Conservation (phyloP, 768 basidiomycete species). For the Macrolepiota fuliginosa region DNA sequence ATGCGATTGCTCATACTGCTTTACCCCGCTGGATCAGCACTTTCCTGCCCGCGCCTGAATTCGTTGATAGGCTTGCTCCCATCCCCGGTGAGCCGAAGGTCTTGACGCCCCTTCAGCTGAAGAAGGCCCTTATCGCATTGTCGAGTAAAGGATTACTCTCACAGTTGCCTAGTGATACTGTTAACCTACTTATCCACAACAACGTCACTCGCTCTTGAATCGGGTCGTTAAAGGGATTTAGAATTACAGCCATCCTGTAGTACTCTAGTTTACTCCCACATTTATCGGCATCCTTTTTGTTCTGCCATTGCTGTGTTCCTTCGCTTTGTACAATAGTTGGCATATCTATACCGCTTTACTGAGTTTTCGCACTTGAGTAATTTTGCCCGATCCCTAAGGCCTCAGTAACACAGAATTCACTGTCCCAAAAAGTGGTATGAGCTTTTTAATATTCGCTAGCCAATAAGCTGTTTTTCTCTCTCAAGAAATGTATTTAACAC, state of each 20-base stretch:
- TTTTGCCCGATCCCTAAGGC: background rate
- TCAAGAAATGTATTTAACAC: too few relatives aligned
- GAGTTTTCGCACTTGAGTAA: background rate
- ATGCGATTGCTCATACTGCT: slow-evolving; percentile 50
- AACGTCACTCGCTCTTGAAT: slow-evolving; percentile 50
- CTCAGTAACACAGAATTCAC: too few relatives aligned
- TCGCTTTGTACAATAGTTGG: background rate
- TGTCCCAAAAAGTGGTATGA: too few relatives aligned
- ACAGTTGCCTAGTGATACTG: slow-evolving; percentile 50
- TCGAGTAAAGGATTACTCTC: slow-evolving; percentile 49
- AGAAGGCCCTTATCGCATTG: slow-evolving; percentile 67
- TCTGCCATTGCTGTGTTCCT: background rate
- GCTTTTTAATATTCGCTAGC: too few relatives aligned
- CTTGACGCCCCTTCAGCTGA: slow-evolving; percentile 71
- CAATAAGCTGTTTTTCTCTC: too few relatives aligned
- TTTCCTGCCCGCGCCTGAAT: slow-evolving; percentile 52
- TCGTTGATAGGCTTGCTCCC: slow-evolving; percentile 43
- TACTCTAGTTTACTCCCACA: background rate
- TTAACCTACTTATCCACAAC: slow-evolving; percentile 79
- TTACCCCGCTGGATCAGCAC: slow-evolving; percentile 58
- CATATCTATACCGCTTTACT: background rate
- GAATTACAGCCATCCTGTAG: background rate
- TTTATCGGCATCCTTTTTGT: background rate
- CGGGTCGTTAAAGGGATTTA: background rate
- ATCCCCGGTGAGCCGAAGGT: slow-evolving; percentile 35